Evolutionary conservation across 2,329 filamentous ascomycete genomes (phyloP).

Genomic region (Didymosphaeria variabile): DNA sequence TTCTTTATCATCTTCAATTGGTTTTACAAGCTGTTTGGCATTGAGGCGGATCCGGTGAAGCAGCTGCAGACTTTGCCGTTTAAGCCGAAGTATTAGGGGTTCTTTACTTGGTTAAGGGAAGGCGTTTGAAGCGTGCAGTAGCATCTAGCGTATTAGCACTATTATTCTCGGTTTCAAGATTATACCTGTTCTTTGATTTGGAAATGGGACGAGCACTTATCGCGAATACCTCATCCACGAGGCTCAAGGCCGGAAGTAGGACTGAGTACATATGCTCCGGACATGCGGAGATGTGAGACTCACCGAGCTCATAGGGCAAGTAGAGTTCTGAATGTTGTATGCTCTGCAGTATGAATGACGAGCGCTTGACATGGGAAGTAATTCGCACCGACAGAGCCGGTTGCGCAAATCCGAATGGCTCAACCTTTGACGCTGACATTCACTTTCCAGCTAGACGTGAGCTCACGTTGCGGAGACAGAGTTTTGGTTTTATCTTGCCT

Average conservation of each 20-base stretch:
- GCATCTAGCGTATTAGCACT: background rate
- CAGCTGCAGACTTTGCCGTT: constrained; percentile 60
- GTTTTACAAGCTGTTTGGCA: constrained; percentile 59
- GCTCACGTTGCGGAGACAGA: background rate
- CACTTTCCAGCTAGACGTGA: too few relatives aligned
- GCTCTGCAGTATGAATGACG: too few relatives aligned
- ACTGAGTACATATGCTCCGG: background rate
- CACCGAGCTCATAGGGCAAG: too few relatives aligned
- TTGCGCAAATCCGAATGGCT: too few relatives aligned
- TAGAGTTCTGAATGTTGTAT: too few relatives aligned
- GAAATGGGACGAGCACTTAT: background rate
- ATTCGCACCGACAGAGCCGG: too few relatives aligned
- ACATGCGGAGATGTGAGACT: too few relatives aligned
- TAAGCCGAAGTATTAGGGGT: constrained; percentile 53
- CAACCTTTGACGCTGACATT: too few relatives aligned
- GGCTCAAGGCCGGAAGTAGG: background rate
- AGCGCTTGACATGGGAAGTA: too few relatives aligned
- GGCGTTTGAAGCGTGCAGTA: background rate
- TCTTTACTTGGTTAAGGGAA: background rate
- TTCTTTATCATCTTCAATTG: constrained; percentile 60
- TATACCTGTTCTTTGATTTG: background rate
- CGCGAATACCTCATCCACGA: background rate
- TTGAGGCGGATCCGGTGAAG: constrained; percentile 52
- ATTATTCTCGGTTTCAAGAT: background rate
- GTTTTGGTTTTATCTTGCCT: background rate